A percentile compares a stretch with the other conserved stretches of the same genome.
phyloP scores from a whole-genome alignment of 495 filamentous ascomycete genomes.

The Aspergillus avenaceus region DNA sequence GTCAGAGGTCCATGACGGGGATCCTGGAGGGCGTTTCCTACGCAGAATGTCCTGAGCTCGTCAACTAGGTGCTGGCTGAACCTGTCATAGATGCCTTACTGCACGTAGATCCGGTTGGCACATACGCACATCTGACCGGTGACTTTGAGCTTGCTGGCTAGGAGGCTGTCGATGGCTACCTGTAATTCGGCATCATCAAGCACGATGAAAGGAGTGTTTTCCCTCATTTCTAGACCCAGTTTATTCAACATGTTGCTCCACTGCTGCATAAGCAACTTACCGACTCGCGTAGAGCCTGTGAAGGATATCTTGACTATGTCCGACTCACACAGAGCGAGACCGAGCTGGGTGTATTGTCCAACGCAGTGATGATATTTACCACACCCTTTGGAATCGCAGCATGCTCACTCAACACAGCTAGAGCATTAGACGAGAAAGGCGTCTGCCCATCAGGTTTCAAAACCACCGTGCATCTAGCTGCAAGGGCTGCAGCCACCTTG shows the following conservation, averaged over 20 bases:
- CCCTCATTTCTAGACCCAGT: constrained; percentile 49
- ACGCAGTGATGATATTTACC: constrained; percentile 43
- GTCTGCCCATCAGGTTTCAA: constrained; percentile 48
- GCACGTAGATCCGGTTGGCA: constrained; percentile 59
- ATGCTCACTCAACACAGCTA: constrained; percentile 44
- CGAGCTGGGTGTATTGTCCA: constrained; percentile 41
- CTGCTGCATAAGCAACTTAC: constrained; percentile 48
- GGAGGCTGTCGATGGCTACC: constrained; percentile 36
- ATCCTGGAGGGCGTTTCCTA: constrained; percentile 63
- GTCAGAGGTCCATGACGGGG: constrained; percentile 67
- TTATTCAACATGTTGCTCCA: constrained; percentile 47
- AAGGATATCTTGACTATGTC: constrained; percentile 42
- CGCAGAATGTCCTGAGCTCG: constrained; percentile 59
- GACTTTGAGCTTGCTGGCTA: constrained; percentile 47
- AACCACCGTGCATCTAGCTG: constrained; percentile 49
- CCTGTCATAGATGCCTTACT: constrained; percentile 40
- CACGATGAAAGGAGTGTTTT: constrained; percentile 52
- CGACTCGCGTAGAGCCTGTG: constrained; percentile 48
- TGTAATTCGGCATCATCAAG: constrained; percentile 52
- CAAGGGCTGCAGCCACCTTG: constrained; percentile 64
- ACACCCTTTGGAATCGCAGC: constrained; percentile 48
- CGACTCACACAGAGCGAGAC: constrained; percentile 35
- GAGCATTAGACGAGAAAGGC: constrained; percentile 41
- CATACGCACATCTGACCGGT: constrained; percentile 62
- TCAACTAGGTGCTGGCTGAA: constrained; percentile 52